Percentiles rank a stretch among this genome's conserved stretches.
These are phyloP conservation scores for Dictyostelium intermedium DNA, from an alignment of 78 protist species.

Conservation along the genomic window DNA sequence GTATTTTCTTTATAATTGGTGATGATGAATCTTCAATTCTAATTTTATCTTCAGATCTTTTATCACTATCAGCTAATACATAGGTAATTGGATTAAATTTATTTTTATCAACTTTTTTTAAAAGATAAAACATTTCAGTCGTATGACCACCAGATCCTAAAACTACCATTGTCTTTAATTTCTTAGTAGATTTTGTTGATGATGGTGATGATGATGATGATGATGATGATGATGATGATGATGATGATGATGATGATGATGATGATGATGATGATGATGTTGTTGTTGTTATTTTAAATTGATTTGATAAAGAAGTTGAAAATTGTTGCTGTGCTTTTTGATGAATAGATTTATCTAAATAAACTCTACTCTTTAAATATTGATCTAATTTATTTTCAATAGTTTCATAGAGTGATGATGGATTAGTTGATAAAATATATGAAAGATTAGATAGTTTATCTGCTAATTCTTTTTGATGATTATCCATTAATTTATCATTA, in stretches of 20 bases:
- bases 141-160: constrained; percentile 88
- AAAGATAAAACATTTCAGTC: constrained; percentile 78
- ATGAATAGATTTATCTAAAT: background rate
- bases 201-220: background rate
- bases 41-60: constrained; percentile 49
- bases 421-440: constrained; percentile 13
- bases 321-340: background rate
- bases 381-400: background rate
- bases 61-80: constrained; percentile 79
- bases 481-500: constrained; percentile 70
- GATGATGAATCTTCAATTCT: background rate
- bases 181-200: background rate
- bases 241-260: background rate
- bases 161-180: constrained; percentile 53
- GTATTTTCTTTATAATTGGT: constrained; percentile 7
- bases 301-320: background rate
- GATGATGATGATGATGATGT: background rate
- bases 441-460: constrained; percentile 1
- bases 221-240: background rate
- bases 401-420: background rate
- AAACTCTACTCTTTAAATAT: background rate
- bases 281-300: background rate
- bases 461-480: constrained; percentile 80
- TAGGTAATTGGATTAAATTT: constrained; percentile 23
- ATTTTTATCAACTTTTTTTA: constrained; percentile 3